Percentiles rank a stretch among this genome's conserved stretches.
These are phyloP conservation scores for Spergularia azorica DNA, from an alignment of 179 eudicot genomes.

Conservation along the genomic window DNA sequence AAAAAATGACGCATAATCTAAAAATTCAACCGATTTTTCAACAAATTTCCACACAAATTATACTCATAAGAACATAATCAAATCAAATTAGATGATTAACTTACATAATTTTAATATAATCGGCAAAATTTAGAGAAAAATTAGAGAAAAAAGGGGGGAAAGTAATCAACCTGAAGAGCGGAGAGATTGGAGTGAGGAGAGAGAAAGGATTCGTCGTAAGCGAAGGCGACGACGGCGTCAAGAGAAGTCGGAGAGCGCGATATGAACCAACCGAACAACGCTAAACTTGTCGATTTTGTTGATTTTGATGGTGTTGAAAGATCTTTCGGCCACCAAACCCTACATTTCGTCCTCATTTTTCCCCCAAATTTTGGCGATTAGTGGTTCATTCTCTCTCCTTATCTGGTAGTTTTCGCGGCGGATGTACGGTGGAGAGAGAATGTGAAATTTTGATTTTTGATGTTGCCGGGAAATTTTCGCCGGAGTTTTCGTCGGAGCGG, in stretches of 20 bases:
- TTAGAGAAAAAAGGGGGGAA: not conserved
- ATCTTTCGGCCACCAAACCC: constrained; percentile 92
- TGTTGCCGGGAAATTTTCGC: not conserved
- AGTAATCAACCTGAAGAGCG: constrained; percentile 43
- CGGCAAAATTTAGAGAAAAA: not conserved
- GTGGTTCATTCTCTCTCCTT: not conserved
- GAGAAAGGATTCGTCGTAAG: constrained; percentile 39
- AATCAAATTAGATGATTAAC: not conserved
- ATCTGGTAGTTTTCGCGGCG: not conserved
- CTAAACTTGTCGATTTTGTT: constrained; percentile 22
- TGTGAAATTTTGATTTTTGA: not conserved
- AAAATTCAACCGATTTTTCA: not conserved
- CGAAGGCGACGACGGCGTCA: constrained; percentile 83
- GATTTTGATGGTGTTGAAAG: constrained; percentile 33
- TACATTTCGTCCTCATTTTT: constrained; percentile 55
- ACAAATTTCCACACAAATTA: no score
- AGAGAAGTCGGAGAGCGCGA: constrained; percentile 52
- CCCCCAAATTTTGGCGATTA: not conserved
- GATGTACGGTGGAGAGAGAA: not conserved
- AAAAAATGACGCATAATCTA: not conserved
- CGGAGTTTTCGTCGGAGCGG: not conserved
- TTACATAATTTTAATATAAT: not conserved
- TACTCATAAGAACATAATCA: not conserved
- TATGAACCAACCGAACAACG: constrained; percentile 84
- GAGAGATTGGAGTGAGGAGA: constrained; percentile 32